Percentiles rank a stretch among this genome's conserved stretches.
phyloP scores from a whole-genome alignment of 148 eudicot species.

The Spergularia marina region DNA sequence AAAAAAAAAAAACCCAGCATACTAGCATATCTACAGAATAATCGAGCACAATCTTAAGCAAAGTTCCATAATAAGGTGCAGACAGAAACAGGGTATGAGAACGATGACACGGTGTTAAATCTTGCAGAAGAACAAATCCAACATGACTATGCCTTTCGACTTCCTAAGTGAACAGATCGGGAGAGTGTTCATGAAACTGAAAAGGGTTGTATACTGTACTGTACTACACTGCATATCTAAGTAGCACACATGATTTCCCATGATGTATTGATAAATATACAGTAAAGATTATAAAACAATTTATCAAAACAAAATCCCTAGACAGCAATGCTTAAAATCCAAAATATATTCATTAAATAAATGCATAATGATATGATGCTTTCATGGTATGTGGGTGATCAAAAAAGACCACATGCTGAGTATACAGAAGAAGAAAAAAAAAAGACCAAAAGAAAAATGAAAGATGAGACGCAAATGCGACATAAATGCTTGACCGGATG shows the following conservation, averaged over 20 bases:
- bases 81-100: neutral
- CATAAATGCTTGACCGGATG: constrained; percentile 24
- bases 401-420: constrained; percentile 27
- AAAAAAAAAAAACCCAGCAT: no score
- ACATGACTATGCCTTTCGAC: neutral
- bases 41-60: neutral
- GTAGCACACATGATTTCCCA: constrained; percentile 20
- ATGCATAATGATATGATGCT: constrained; percentile 28
- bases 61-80: neutral
- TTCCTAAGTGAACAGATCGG: constrained; percentile 1
- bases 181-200: constrained; percentile 1
- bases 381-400: constrained; percentile 33
- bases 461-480: constrained; percentile 27
- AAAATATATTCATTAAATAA: constrained; percentile 20
- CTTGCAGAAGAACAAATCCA: neutral
- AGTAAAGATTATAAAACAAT: neutral
- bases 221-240: constrained; percentile 28
- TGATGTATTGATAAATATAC: constrained; percentile 21
- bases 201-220: no score
- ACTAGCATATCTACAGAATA: neutral
- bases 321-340: constrained; percentile 25
- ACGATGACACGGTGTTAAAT: neutral
- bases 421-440: constrained; percentile 21
- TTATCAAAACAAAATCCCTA: constrained; percentile 23
- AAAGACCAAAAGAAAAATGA: constrained; percentile 17